These are phyloP conservation scores for Podaxis sp. DNA, from an alignment of 768 basidiomycete genomes.

Conservation along the genomic window DNA sequence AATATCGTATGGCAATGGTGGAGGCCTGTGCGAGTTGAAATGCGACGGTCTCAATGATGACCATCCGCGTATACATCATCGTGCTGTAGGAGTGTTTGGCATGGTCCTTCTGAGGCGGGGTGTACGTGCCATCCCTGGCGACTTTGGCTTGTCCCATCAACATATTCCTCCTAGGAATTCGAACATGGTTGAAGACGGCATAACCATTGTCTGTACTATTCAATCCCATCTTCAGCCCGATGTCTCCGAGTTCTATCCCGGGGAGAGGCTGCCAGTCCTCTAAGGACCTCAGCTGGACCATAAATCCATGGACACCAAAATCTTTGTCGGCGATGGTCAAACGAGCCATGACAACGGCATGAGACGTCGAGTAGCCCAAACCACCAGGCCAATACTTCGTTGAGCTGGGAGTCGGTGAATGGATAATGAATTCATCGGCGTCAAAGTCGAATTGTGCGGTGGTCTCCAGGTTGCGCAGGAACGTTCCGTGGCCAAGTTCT, in stretches of 20 bases:
- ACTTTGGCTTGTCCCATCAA: conserved; percentile 22
- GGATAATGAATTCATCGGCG: conserved; percentile 24
- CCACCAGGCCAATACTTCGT: conserved; percentile 27
- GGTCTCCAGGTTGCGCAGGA: conserved; percentile 25
- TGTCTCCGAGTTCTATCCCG: conserved; percentile 26
- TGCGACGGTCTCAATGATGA: conserved; percentile 16
- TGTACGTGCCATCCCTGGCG: conserved; percentile 21
- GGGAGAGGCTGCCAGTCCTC: conserved; percentile 21
- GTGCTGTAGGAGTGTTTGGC: conserved; percentile 21
- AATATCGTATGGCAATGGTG: conserved; percentile 25
- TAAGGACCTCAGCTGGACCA: conserved; percentile 25
- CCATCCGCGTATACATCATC: conserved; percentile 21
- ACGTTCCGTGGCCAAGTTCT: conserved; percentile 27
- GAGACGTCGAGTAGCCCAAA: conserved; percentile 22
- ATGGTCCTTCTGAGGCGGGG: not conserved
- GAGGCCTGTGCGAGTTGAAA: conserved; percentile 25
- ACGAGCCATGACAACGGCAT: conserved; percentile 26
- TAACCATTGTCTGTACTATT: conserved; percentile 26
- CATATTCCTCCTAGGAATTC: conserved; percentile 23
- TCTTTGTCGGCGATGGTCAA: conserved; percentile 18
- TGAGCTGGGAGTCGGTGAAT: conserved; percentile 23
- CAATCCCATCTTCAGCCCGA: conserved; percentile 22
- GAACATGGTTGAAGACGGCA: conserved; percentile 21
- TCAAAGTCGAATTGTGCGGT: conserved; percentile 23
- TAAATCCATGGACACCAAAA: conserved; percentile 24